Evolutionary conservation across 192 early-diverging fungal genomes (phyloP), one percentile per base, ranked within the genome.

Genomic region (Entophlyctis helioformis): DNA sequence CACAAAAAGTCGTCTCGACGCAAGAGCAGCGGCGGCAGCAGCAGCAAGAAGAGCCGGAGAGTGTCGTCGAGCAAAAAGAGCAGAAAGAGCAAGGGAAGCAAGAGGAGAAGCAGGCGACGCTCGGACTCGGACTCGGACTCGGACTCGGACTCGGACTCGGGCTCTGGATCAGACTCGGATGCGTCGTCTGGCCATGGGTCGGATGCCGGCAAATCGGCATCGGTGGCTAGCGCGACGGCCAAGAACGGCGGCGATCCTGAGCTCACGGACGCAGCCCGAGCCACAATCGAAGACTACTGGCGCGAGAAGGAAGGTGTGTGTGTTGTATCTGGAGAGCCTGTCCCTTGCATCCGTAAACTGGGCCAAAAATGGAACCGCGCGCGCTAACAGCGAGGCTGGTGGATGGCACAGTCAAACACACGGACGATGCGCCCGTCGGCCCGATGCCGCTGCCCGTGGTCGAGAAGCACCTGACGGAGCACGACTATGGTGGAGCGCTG

Each of bases 401-500:
- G 16, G 38, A 6, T 27, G 8, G 12, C 0, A 23, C 46, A 63
- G 71, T 80, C 8, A 69, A 74, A 19, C 54, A 71, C 24, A 59
- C 62, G 0, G 85, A 84, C 29, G 85, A 85, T 56, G 64, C 63
- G 27, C 62, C 66, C 24, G 81, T 85, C 2, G 85, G 85, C 9
- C 85, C 85, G 1, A 25, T 68, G 16, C 85, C 85, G 3, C 31
- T 84, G 2, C 47, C 72, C 2, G 39, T 62, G 19, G 62, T 64
- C 22, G 81, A 85, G 23, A 59, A 59, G 41, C 76, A 70, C 36
- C 58, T 74, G 37, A 69, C 80, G 40, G 80, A 84, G 35, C 66
- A 81, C 39, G 75, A 64, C 44, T 89, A 88, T 62, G 89, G 89
- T 51, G 75, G 78, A 12, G 81, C 83, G 4, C 64, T 91, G 37